Evolutionary conservation across 108 stramenopile species (phyloP).

Genomic region (Cyclotella distinguenda): DNA sequence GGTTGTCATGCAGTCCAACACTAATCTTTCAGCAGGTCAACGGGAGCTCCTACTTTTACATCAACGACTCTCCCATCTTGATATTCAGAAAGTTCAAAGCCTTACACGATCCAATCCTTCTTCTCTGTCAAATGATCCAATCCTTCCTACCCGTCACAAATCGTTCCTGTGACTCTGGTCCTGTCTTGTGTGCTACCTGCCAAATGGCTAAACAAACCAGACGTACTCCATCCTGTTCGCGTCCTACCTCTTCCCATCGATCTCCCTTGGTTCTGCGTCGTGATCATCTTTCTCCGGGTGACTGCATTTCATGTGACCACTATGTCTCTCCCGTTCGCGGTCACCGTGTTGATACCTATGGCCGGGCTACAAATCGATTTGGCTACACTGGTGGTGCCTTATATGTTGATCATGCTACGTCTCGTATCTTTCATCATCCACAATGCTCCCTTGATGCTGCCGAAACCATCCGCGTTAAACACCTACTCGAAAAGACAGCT

Average conservation of each 20-base stretch:
- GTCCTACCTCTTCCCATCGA: background rate
- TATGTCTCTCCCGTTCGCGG: slow-evolving; percentile 1
- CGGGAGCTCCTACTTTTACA: slow-evolving; percentile 2
- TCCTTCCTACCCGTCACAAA: background rate
- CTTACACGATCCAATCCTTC: background rate
- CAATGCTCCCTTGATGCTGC: background rate
- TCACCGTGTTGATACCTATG: background rate
- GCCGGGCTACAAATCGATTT: slow-evolving; percentile 20
- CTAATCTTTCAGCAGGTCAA: background rate
- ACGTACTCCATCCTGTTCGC: background rate
- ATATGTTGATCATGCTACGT: slow-evolving; percentile 22
- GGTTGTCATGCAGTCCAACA: background rate
- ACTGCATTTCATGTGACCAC: background rate
- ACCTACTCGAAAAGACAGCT: too few species aligned
- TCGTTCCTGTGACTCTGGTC: background rate
- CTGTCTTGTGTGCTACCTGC: slow-evolving; percentile 9
- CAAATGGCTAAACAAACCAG: slow-evolving; percentile 3
- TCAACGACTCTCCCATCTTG: slow-evolving; percentile 20
- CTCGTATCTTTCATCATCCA: slow-evolving; percentile 29
- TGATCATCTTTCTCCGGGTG: background rate
- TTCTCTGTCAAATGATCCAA: background rate
- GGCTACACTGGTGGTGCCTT: slow-evolving; percentile 12
- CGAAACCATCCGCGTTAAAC: too few species aligned
- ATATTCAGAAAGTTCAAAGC: background rate
- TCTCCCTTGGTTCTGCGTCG: background rate